These are phyloP conservation scores for Mucor velutinosus DNA, from an alignment of 371 early-diverging fungal species.

Conservation along the genomic window DNA sequence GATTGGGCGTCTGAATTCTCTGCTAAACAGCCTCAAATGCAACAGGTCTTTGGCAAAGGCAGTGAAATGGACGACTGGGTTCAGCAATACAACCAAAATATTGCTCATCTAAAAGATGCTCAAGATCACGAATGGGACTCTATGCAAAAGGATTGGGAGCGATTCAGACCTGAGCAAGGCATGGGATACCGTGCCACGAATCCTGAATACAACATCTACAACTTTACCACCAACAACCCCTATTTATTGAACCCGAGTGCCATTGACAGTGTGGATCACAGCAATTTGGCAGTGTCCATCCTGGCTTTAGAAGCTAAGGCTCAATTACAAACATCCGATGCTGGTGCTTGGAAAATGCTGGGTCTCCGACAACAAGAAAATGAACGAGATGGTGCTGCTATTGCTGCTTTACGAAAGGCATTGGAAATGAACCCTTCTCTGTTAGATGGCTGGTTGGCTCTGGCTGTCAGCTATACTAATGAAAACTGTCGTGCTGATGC, in stretches of 20 bases:
- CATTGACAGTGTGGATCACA: slow-evolving; percentile 52
- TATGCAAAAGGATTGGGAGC: slow-evolving; percentile 76
- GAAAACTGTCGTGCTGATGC: slow-evolving; percentile 80
- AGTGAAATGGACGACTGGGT: slow-evolving; percentile 61
- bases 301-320: slow-evolving; percentile 93
- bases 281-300: slow-evolving; percentile 80
- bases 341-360: slow-evolving; percentile 78
- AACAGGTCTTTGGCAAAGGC: slow-evolving; percentile 62
- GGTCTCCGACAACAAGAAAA: slow-evolving; percentile 91
- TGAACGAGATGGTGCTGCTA: slow-evolving; percentile 87
- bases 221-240: slow-evolving; percentile 80
- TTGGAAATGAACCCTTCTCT: slow-evolving; percentile 66
- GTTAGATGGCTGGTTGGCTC: slow-evolving; percentile 75
- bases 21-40: slow-evolving; percentile 26
- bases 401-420: slow-evolving; percentile 81
- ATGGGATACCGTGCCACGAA: slow-evolving; percentile 63
- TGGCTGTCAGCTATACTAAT: slow-evolving; percentile 91
- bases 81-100: slow-evolving; percentile 71
- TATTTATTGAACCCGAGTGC: slow-evolving; percentile 57
- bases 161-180: slow-evolving; percentile 40
- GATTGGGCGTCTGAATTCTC: slow-evolving; percentile 66
- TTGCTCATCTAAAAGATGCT: slow-evolving; percentile 67
- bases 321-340: slow-evolving; percentile 77
- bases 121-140: slow-evolving; percentile 79
- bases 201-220: slow-evolving; percentile 72